Evolutionary conservation across 1,284 basidiomycete species (phyloP).

Genomic region (Cutaneotrichosporon mucoides): DNA sequence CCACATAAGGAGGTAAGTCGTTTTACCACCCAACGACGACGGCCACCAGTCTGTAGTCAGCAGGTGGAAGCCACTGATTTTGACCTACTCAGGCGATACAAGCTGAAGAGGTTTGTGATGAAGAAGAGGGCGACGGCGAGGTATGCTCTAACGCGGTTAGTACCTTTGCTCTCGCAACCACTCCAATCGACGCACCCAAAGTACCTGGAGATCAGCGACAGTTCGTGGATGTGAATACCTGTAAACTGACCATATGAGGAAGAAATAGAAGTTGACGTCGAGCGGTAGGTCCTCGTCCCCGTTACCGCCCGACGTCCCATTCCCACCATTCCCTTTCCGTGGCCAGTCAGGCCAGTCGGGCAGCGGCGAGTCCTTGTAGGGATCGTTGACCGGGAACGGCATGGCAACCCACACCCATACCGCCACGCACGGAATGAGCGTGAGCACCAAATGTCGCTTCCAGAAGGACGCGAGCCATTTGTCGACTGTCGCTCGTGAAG

Average conservation of each 20-base stretch:
- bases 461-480: constrained; percentile 52
- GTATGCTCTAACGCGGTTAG: constrained; percentile 50
- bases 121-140: constrained; percentile 54
- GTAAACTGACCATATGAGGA: constrained; percentile 46
- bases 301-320: constrained; percentile 5
- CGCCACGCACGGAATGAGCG: constrained; percentile 51
- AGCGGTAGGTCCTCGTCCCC: constrained; percentile 34
- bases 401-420: constrained; percentile 57
- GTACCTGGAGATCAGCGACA: constrained; percentile 30
- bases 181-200: constrained; percentile 44
- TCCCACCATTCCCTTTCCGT: not conserved
- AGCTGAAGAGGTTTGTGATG: constrained; percentile 57
- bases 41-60: constrained; percentile 47
- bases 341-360: constrained; percentile 46
- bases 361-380: constrained; percentile 46
- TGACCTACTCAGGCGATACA: constrained; percentile 49
- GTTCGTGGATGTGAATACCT: too few relatives aligned
- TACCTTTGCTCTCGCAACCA: too few relatives aligned
- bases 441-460: constrained; percentile 53
- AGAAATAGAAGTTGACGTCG: constrained; percentile 54
- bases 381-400: constrained; percentile 55
- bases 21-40: constrained; percentile 51
- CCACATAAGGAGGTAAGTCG: constrained; percentile 56
- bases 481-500: constrained; percentile 40
- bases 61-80: not conserved